These are phyloP conservation scores for Xylariaceae sp. DNA, from an alignment of 2,329 filamentous ascomycete genomes.

Conservation along the genomic window DNA sequence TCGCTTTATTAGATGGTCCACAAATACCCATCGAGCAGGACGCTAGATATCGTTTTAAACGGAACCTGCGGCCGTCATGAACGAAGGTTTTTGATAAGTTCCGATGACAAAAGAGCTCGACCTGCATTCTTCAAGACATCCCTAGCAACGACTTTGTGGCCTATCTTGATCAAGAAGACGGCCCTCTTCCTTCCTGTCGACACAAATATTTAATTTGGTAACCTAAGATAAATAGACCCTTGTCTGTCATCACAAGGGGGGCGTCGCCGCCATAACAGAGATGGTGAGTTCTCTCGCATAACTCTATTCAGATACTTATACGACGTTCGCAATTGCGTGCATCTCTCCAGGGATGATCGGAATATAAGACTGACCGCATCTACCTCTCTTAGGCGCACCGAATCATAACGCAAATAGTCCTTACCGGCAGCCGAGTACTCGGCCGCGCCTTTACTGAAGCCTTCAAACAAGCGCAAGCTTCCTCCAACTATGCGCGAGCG, in stretches of 20 bases:
- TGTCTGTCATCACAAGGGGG: background rate
- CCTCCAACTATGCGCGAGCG: slow-evolving; percentile 73
- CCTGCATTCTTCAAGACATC: slow-evolving; percentile 10
- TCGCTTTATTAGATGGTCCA: background rate
- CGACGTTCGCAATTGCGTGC: background rate
- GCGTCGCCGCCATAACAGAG: background rate
- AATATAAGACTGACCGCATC: slow-evolving; percentile 7
- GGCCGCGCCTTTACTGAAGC: slow-evolving; percentile 90
- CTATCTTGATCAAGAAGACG: slow-evolving; percentile 8
- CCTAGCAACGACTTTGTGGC: slow-evolving; percentile 20
- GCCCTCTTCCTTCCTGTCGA: background rate
- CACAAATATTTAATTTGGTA: background rate
- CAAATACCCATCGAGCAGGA: background rate
- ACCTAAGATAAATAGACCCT: background rate
- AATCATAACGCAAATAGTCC: slow-evolving; percentile 86
- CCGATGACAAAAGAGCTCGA: slow-evolving; percentile 6
- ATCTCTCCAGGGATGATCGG: background rate
- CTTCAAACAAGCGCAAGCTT: slow-evolving; percentile 89
- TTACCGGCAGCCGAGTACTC: slow-evolving; percentile 86
- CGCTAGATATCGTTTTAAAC: background rate
- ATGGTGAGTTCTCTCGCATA: slow-evolving; percentile 13
- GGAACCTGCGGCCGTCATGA: background rate
- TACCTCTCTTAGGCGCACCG: slow-evolving; percentile 67
- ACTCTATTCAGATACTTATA: background rate
- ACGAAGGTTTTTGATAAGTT: background rate